Evolutionary conservation across 352 stramenopile genomes (phyloP), one percentile per base, ranked within the genome.

Genomic region (Phytophthora litchii): DNA sequence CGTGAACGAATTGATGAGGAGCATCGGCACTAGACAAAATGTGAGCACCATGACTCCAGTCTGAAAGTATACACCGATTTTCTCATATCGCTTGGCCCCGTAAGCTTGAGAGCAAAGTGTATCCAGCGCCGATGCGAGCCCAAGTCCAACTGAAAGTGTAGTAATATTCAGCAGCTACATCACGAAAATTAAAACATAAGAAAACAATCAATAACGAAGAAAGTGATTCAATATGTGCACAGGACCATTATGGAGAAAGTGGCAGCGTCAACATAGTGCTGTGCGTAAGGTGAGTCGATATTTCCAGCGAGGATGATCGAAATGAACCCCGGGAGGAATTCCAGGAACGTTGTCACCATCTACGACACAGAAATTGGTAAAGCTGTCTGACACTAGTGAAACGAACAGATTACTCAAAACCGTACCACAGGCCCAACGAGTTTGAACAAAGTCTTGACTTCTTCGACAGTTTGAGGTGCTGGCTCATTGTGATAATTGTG

Each of bases 21-120:
- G 69, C 4, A 87, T 65, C 4, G 78, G 78, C 1, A 87, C 20
- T 17, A 82, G 70, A 16, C 65, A 51, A 4, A 67, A 40, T 0
- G 32, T 38, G 25, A 94, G 60, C 11, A 93, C 72, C 19, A 90
- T 11, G 0, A 89, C 29, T 2, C 79, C 83, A 6, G 74, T 86
- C 44, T 94, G 77, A 38, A 91, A 74, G 64, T 91, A 94, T 40
- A 79, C 71, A 9, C 87, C 87, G 57, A 94, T 92, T 54, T 86
- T 86, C 3, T 78, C 64, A 7, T 55, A 60, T 3, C 74, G 65
- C 35, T 78, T 72, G 1, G 86, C 83, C 36, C 83, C 80, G 46
- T 77, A 83, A 20, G 83, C 80, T 48, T 90, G 74, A 9, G 71
- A 75, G 27, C 80, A 92, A n/a, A 92, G 70, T 47, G 84, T 94